Evolutionary conservation across 164 flowering plant species (phyloP).

Genomic region (Stephania yunnanensis): DNA sequence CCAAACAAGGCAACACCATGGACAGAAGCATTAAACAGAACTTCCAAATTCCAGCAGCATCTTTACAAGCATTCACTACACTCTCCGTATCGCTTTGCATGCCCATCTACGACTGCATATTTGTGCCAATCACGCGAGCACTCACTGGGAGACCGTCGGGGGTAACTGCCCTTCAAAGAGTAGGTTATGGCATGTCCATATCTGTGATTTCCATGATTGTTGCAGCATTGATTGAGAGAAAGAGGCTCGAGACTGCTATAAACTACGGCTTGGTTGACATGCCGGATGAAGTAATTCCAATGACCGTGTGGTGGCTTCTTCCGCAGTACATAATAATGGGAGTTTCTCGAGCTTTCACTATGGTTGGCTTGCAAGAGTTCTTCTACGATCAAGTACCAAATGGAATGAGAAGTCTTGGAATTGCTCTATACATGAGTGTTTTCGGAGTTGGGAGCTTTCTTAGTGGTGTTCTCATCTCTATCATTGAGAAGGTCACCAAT

Average conservation of each 20-base stretch:
- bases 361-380: constrained; percentile 27
- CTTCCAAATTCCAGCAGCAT: constrained; percentile 7
- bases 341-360: constrained; percentile 15
- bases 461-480: constrained; percentile 18
- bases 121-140: constrained; percentile 7
- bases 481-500: constrained; percentile 14
- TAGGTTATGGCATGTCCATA: constrained; percentile 10
- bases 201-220: constrained; percentile 10
- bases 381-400: constrained; percentile 26
- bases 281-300: constrained; percentile 19
- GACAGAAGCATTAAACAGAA: constrained; percentile 9
- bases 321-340: constrained; percentile 21
- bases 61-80: constrained; percentile 11
- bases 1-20: constrained; percentile 16
- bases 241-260: constrained; percentile 16
- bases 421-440: constrained; percentile 19
- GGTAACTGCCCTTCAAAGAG: constrained; percentile 12
- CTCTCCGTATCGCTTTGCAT: constrained; percentile 3
- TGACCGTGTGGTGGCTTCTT: constrained; percentile 22
- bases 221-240: constrained; percentile 13
- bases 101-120: constrained; percentile 2
- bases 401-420: constrained; percentile 15
- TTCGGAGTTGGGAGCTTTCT: constrained; percentile 24
- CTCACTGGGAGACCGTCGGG: constrained; percentile 10
- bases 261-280: constrained; percentile 18